Evolutionary conservation across 2,329 filamentous ascomycete species (phyloP).

Genomic region (Microcyclospora tardicrescens): DNA sequence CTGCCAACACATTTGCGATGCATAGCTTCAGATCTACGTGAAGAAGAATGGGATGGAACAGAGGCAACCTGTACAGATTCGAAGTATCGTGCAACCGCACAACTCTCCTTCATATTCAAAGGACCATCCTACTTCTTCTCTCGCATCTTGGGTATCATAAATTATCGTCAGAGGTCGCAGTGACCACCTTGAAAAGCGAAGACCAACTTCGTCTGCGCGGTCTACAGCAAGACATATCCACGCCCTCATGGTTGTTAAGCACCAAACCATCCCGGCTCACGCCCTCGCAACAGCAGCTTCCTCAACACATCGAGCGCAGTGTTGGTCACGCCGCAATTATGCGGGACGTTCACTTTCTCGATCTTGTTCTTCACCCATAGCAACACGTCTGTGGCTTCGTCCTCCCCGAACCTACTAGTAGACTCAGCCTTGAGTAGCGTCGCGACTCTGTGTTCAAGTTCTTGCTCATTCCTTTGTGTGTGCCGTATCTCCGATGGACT

Average conservation of each 20-base stretch:
- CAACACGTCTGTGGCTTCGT: constrained; percentile 6
- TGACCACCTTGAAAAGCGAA: too few species aligned
- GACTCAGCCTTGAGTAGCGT: constrained; percentile 2
- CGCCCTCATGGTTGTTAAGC: background rate
- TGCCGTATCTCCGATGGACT: constrained; percentile 1
- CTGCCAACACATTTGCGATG: too few species aligned
- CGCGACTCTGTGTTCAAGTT: constrained; percentile 8
- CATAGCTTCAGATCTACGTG: too few species aligned
- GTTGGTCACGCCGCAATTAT: constrained; percentile 14
- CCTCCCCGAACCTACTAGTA: background rate
- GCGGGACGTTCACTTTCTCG: constrained; percentile 11
- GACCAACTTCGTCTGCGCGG: too few species aligned
- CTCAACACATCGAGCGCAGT: constrained; percentile 16
- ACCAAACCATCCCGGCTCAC: constrained; percentile 18
- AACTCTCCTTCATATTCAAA: too few species aligned
- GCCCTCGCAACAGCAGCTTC: constrained; percentile 13
- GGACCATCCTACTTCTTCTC: too few species aligned
- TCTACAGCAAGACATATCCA: too few species aligned
- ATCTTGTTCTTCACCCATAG: constrained; percentile 15
- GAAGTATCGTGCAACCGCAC: too few species aligned
- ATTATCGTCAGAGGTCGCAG: too few species aligned
- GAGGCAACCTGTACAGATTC: too few species aligned
- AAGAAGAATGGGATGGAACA: too few species aligned
- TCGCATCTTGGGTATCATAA: too few species aligned
- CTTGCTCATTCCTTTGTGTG: background rate